A percentile compares a stretch with the other conserved stretches of the same genome.
Conservation (phyloP, 1,284 basidiomycete species). For the Earliella scabrosa region DNA sequence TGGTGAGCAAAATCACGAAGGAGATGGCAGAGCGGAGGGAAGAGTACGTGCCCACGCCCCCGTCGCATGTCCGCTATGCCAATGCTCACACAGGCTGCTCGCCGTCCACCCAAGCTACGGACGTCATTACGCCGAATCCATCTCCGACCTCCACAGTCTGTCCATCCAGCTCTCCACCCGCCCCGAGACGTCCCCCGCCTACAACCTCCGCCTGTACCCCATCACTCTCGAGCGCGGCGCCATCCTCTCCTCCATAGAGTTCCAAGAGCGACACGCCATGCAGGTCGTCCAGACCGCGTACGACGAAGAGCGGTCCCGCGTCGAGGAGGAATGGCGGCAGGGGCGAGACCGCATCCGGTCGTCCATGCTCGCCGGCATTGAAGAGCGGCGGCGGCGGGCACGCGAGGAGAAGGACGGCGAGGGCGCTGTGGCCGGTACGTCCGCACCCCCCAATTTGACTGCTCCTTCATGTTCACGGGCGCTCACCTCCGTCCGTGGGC, state of each 20-base stretch:
- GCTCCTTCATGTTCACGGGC: neutral
- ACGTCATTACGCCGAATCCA: constrained; percentile 55
- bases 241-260: constrained; percentile 60
- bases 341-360: constrained; percentile 74
- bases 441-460: neutral
- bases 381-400: constrained; percentile 73
- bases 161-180: constrained; percentile 64
- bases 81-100: neutral
- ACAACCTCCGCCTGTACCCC: constrained; percentile 71
- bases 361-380: constrained; percentile 79
- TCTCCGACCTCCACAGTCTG: constrained; percentile 56
- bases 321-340: constrained; percentile 78
- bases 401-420: constrained; percentile 85
- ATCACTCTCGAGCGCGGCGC: constrained; percentile 76
- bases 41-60: constrained; percentile 53
- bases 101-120: constrained; percentile 43
- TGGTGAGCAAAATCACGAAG: constrained; percentile 68
- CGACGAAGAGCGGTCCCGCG: constrained; percentile 74
- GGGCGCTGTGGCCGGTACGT: constrained; percentile 64
- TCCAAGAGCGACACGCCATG: constrained; percentile 66
- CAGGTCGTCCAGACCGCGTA: constrained; percentile 69
- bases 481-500: constrained; percentile 2
- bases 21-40: constrained; percentile 74
- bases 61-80: neutral
- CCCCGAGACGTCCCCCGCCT: constrained; percentile 65